These are phyloP conservation scores for Rhizoctonia solani DNA, from an alignment of 1,284 basidiomycete genomes.

Conservation along the genomic window DNA sequence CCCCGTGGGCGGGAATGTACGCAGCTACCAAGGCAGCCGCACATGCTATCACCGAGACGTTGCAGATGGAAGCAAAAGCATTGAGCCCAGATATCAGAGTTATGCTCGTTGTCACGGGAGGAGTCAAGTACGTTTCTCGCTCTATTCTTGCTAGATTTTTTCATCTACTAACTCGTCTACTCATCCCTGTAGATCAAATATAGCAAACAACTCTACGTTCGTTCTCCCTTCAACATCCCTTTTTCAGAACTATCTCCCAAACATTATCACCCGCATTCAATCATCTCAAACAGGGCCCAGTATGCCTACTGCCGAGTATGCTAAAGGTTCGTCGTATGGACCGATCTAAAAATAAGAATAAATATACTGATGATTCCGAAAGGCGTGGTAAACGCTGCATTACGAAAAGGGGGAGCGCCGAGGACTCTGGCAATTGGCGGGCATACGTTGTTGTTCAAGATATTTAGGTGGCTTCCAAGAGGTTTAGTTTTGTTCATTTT, in stretches of 20 bases:
- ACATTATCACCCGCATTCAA: too few relatives aligned
- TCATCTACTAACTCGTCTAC: not conserved
- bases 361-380: not conserved
- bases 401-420: not conserved
- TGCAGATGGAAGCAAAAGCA: constrained; percentile 42
- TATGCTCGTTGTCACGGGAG: constrained; percentile 31
- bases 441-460: not conserved
- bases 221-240: too few relatives aligned
- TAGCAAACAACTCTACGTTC: not conserved
- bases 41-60: constrained; percentile 39
- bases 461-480: not conserved
- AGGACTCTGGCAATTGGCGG: not conserved
- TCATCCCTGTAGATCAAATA: not conserved
- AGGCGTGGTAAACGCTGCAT: not conserved
- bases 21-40: constrained; percentile 41
- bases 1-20: constrained; percentile 42
- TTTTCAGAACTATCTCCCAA: too few relatives aligned
- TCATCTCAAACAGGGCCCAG: too few relatives aligned
- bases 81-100: constrained; percentile 37
- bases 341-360: too few relatives aligned
- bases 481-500: not conserved
- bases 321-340: too few relatives aligned
- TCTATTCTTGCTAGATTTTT: not conserved
- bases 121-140: constrained; percentile 9
- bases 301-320: too few relatives aligned